phyloP scores from a whole-genome alignment of 2,329 filamentous ascomycete species.

The Harringtonia aguacate region DNA sequence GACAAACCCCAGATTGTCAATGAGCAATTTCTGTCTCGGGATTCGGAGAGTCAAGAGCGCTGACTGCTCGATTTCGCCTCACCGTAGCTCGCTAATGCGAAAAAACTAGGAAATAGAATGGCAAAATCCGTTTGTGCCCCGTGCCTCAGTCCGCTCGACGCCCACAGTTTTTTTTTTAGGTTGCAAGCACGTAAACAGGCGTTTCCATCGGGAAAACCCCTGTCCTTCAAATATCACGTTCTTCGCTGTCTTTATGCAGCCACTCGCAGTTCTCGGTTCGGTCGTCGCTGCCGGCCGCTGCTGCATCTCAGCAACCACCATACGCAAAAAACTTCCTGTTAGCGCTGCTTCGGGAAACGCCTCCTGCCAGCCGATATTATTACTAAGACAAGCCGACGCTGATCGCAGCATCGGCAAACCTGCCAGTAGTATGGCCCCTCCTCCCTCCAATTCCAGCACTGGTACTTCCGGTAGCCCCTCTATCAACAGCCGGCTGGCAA shows the following conservation, averaged over 20 bases:
- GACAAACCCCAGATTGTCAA: no score
- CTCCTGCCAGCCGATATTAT: slow-evolving; percentile 8
- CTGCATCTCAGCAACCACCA: neutral
- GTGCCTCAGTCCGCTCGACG: no score
- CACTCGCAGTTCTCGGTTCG: neutral
- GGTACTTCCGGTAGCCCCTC: slow-evolving; percentile 10
- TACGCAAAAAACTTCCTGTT: no score
- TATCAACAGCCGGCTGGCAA: slow-evolving; percentile 16
- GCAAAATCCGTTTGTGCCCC: no score
- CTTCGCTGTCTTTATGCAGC: slow-evolving; percentile 1
- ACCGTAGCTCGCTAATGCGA: no score
- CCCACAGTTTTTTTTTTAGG: no score
- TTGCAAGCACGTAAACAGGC: no score
- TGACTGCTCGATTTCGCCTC: no score
- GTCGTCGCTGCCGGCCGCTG: neutral
- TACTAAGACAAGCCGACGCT: slow-evolving; percentile 7
- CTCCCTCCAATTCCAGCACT: slow-evolving; percentile 1
- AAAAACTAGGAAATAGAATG: no score
- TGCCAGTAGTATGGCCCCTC: slow-evolving; percentile 5
- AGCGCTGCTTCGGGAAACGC: neutral
- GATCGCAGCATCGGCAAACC: neutral
- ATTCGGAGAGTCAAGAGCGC: no score
- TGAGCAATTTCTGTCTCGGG: no score
- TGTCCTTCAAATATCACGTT: neutral
- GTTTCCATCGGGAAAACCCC: no score